Percentiles rank a stretch among this genome's conserved stretches.
Evolutionary conservation across 2,329 filamentous ascomycete genomes (phyloP).

Genomic region (Cytospora paraplurivora): DNA sequence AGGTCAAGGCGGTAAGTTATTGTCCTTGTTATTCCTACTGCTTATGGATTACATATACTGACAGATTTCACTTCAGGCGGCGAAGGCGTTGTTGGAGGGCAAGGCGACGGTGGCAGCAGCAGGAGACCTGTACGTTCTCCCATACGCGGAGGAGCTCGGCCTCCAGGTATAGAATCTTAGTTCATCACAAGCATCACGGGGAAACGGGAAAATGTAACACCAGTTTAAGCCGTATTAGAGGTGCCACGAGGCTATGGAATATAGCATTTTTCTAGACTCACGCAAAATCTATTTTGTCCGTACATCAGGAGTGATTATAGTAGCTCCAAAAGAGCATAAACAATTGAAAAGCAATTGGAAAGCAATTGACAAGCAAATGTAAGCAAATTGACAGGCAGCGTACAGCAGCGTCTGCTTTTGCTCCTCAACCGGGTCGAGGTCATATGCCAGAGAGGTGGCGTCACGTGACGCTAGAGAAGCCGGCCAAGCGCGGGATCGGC

Average conservation of each 20-base stretch:
- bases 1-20: constrained; percentile 77
- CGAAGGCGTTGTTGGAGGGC: constrained; percentile 82
- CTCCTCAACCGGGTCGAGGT: not conserved
- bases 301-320: not conserved
- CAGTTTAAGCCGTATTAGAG: constrained; percentile 45
- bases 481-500: constrained; percentile 17
- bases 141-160: constrained; percentile 91
- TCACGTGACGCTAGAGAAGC: constrained; percentile 20
- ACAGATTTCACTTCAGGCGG: constrained; percentile 61
- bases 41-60: constrained; percentile 29
- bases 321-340: not conserved
- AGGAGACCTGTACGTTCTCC: constrained; percentile 87
- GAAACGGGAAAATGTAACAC: constrained; percentile 45
- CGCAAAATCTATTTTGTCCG: constrained; percentile 27
- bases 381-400: not conserved
- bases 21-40: too few species aligned
- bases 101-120: constrained; percentile 89
- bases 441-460: not conserved
- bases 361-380: not conserved
- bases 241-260: constrained; percentile 46
- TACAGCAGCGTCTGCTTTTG: rapidly evolving
- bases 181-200: constrained; percentile 26
- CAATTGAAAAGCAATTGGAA: not conserved
- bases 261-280: constrained; percentile 48
- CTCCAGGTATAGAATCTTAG: constrained; percentile 76